A percentile compares a stretch with the other conserved stretches of the same genome.
phyloP scores from a whole-genome alignment of 2,329 filamentous ascomycete species.

The Leptosphaerulina australis region DNA sequence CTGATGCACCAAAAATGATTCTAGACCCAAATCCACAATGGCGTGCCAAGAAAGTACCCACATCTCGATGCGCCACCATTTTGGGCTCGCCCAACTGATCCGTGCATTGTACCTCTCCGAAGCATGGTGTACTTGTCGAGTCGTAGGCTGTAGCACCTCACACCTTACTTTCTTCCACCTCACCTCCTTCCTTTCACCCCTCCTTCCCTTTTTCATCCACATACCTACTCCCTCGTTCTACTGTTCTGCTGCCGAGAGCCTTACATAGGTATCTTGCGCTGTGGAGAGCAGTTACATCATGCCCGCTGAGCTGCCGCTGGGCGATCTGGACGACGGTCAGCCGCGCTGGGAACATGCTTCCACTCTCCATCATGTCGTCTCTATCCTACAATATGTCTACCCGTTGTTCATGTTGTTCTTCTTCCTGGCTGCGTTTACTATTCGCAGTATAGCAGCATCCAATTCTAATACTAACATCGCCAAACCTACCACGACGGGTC shows the following conservation, averaged over 20 bases:
- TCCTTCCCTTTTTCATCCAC: conserved; percentile 2
- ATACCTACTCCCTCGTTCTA: too few relatives aligned
- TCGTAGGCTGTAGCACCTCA: conserved; percentile 13
- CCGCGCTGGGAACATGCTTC: conserved; percentile 28
- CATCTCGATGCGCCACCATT: conserved; percentile 16
- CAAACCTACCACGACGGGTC: conserved; percentile 66
- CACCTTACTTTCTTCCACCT: conserved; percentile 16
- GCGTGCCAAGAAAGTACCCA: conserved; percentile 10
- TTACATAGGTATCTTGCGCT: conserved; percentile 10
- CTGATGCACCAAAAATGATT: conserved; percentile 2
- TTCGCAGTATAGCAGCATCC: conserved; percentile 63
- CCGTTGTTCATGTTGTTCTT: conserved; percentile 68
- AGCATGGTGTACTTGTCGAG: conserved; percentile 17
- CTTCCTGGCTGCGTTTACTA: conserved; percentile 67
- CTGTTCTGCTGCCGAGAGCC: conserved; percentile 19
- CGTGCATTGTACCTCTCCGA: conserved; percentile 8
- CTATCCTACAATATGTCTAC: conserved; percentile 62
- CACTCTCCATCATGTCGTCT: conserved; percentile 25
- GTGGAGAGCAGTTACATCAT: conserved; percentile 26
- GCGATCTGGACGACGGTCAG: conserved; percentile 22
- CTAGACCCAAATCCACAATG: conserved; percentile 14
- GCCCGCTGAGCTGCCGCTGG: conserved; percentile 23
- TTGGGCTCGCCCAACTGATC: conserved; percentile 12
- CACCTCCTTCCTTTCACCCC: conserved; percentile 7
- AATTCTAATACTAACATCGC: conserved; percentile 54